phyloP scores from a whole-genome alignment of 2,329 filamentous ascomycete genomes.

The Colletotrichum plurivorum region DNA sequence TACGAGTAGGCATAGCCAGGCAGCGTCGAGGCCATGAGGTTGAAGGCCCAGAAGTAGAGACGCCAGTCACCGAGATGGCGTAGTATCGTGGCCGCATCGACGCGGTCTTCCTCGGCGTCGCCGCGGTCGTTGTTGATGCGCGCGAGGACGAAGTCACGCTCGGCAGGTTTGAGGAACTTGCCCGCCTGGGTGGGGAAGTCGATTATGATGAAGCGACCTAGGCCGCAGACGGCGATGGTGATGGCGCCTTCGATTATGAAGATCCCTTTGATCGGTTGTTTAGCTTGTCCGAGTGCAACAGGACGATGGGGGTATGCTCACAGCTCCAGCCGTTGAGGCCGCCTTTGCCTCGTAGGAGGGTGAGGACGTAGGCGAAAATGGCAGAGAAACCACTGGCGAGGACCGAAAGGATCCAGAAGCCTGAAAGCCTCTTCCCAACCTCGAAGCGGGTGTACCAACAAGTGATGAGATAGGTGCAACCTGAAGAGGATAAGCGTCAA shows the following conservation, averaged over 20 bases:
- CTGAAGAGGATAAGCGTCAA: constrained; percentile 23
- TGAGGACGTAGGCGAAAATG: constrained; percentile 41
- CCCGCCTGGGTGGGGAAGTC: constrained; percentile 43
- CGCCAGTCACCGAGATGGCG: constrained; percentile 52
- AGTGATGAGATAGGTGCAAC: constrained; percentile 51
- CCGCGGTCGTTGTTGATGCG: constrained; percentile 48
- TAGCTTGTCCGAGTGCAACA: neutral
- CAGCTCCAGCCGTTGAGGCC: constrained; percentile 32
- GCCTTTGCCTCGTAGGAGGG: constrained; percentile 18
- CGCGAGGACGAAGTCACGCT: constrained; percentile 47
- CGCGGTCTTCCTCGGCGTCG: constrained; percentile 43
- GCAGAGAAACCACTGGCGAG: constrained; percentile 29
- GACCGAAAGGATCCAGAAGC: constrained; percentile 36
- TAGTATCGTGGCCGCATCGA: constrained; percentile 45
- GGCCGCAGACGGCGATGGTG: constrained; percentile 47
- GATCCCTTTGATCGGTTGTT: constrained; percentile 24
- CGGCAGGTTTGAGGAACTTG: constrained; percentile 43
- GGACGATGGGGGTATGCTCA: no score
- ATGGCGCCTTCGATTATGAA: constrained; percentile 43
- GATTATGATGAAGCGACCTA: constrained; percentile 41
- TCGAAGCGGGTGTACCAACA: constrained; percentile 55
- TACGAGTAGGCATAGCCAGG: constrained; percentile 52
- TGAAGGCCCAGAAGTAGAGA: constrained; percentile 51
- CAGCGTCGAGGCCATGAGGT: constrained; percentile 48
- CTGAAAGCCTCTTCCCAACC: constrained; percentile 46